phyloP scores from a whole-genome alignment of 768 basidiomycete species.

The Trametes maxima region DNA sequence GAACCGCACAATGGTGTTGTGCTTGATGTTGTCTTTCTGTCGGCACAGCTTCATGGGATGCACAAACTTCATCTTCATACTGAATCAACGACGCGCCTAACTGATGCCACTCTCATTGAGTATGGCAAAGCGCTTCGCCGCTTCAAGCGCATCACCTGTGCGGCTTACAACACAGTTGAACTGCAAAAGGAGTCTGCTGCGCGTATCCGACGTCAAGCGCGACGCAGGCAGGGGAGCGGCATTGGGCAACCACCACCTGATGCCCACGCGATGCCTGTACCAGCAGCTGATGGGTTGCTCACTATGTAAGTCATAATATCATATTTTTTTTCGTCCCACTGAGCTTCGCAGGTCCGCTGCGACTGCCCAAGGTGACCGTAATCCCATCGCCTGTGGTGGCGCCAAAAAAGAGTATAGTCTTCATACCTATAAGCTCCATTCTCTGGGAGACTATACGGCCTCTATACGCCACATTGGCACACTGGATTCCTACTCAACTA shows the following conservation, averaged over 20 bases:
- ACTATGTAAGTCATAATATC: no score
- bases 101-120: background rate
- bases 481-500: conserved; percentile 28
- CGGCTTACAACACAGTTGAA: conserved; percentile 34
- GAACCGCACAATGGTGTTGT: background rate
- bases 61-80: background rate
- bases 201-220: conserved; percentile 19
- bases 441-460: conserved; percentile 22
- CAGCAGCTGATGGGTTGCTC: no score
- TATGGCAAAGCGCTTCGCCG: conserved; percentile 25
- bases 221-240: no score
- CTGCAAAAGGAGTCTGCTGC: conserved; percentile 39
- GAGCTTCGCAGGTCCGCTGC: no score
- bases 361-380: background rate
- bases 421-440: conserved; percentile 33
- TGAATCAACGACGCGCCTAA: background rate
- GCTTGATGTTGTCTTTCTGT: background rate
- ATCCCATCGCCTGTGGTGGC: background rate
- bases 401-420: conserved; percentile 21
- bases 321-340: no score
- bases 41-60: background rate
- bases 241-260: no score
- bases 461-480: conserved; percentile 25
- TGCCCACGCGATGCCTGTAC: no score
- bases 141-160: conserved; percentile 33